phyloP scores from a whole-genome alignment of 1,284 basidiomycete genomes.

The Ceratorhiza oryzae-sativae region DNA sequence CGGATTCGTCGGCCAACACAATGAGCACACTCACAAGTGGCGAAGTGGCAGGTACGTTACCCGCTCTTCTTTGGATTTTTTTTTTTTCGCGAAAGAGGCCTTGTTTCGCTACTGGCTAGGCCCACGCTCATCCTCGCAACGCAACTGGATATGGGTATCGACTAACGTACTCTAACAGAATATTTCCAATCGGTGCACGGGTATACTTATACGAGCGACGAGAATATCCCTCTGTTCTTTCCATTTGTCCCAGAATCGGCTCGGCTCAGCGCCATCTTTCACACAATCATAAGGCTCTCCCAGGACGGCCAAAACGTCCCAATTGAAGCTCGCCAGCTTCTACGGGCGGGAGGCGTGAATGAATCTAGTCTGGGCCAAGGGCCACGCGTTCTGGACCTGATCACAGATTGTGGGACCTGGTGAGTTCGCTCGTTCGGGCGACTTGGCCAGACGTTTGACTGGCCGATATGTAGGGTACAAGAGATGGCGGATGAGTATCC shows the following conservation, averaged over 20 bases:
- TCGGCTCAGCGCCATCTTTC: not conserved
- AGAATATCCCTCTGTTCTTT: conserved; percentile 17
- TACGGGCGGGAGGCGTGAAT: not conserved
- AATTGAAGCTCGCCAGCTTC: not conserved
- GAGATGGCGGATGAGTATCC: conserved; percentile 19
- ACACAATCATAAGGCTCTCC: not conserved
- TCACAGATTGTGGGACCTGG: conserved; percentile 3
- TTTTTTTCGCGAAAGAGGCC: not conserved
- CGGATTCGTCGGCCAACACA: not conserved
- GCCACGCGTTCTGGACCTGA: not conserved
- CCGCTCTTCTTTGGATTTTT: too few species aligned
- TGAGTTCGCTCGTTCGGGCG: not conserved
- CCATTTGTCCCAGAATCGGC: not conserved
- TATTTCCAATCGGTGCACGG: conserved; percentile 3
- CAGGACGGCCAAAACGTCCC: conserved; percentile 1
- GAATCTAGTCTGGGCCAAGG: not conserved
- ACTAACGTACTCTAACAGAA: not conserved
- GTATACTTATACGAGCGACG: conserved; percentile 3
- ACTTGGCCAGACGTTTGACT: not conserved
- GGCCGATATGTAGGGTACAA: not conserved
- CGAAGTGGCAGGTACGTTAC: conserved; percentile 17
- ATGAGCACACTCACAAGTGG: conserved; percentile 22
- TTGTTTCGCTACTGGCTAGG: too few species aligned
- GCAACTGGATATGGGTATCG: not conserved
- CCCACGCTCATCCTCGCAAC: too few species aligned